Evolutionary conservation across 2,329 filamentous ascomycete genomes (phyloP), one percentile per base, ranked within the genome.

Genomic region (Harringtonia lauricola): DNA sequence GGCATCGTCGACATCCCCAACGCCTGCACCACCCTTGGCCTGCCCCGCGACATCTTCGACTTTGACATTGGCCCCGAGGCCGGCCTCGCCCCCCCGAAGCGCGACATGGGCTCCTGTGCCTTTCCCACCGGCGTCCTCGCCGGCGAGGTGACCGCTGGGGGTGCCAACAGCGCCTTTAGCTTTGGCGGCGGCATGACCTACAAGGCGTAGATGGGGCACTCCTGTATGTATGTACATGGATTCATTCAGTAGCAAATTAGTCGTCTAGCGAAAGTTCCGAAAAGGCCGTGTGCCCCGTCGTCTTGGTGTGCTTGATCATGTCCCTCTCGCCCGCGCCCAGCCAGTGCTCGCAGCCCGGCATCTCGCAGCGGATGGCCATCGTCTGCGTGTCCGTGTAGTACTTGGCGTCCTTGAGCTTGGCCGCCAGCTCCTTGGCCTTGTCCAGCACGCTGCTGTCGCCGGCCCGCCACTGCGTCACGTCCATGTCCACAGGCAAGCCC

Each of bases 11-110:
- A 94, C 60, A 86, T 94, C 39, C 88, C 88, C 0, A 94, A 95
- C 58, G 86, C 84, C 0, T 95, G 89, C 57, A 94, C 88, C 4
- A 95, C 89, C 0, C 67, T 95, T 47, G 88, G 87, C 0, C 59
- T 95, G 43, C 89, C 89, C 1, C 86, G 94, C 71, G 89, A 95
- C 63, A 94, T 95, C 42, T 95, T 95, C 55, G 86, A 92, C 57
- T 94, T 95, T 62, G 88, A 95, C 58, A 90, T 95, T 52, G 76
- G 79, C 38, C 86, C 87, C n/a, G 47, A 49, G 1, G 52, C 48
- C 2, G 46, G 2, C 71, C 72, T 44, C 6, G 17, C 29, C n/a
- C 29, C 73, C 5, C 51, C 54, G 46, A 54, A 50, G 65, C 60
- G 68, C 45, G 79, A 88, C 57, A 72, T 88, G 73, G 84, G 83